Conservation (phyloP, 1,139 yeast species). For the Pichia sp. region DNA sequence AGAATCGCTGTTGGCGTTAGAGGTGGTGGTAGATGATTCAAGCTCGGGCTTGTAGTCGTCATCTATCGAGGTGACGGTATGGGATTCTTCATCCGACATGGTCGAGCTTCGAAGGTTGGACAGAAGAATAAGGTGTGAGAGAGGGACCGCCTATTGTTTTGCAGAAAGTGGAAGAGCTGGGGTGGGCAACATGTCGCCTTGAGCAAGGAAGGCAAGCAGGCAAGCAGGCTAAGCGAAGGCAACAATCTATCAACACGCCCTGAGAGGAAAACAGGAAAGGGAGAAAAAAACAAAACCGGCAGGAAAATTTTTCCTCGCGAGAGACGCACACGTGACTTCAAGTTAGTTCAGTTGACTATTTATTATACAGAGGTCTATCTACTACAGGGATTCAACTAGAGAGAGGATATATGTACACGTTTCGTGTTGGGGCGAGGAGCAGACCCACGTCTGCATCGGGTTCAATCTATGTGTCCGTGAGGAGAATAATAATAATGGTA, state of each 20-base stretch:
- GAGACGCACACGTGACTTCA: background rate
- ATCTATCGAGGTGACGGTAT: constrained; percentile 13
- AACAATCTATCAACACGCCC: background rate
- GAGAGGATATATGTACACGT: background rate
- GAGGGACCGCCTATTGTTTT: too few relatives aligned
- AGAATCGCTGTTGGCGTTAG: constrained; percentile 2
- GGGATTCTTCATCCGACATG: constrained; percentile 3
- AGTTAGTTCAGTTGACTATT: background rate
- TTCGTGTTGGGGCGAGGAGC: background rate
- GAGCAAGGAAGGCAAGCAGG: background rate
- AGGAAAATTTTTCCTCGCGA: background rate
- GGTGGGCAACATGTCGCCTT: too few relatives aligned
- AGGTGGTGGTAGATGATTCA: background rate
- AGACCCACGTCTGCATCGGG: background rate
- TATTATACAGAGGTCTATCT: background rate
- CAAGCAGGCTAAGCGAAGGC: background rate
- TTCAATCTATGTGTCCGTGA: background rate
- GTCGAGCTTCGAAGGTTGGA: background rate
- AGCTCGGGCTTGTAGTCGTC: constrained; percentile 24
- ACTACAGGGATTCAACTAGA: background rate
- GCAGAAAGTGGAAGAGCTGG: too few relatives aligned
- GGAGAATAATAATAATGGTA: background rate
- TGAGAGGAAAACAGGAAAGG: background rate
- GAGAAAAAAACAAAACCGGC: background rate
- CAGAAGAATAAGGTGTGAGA: too few relatives aligned